Evolutionary conservation across 1,284 basidiomycete genomes (phyloP).

Genomic region (Rhodotorula sp.): DNA sequence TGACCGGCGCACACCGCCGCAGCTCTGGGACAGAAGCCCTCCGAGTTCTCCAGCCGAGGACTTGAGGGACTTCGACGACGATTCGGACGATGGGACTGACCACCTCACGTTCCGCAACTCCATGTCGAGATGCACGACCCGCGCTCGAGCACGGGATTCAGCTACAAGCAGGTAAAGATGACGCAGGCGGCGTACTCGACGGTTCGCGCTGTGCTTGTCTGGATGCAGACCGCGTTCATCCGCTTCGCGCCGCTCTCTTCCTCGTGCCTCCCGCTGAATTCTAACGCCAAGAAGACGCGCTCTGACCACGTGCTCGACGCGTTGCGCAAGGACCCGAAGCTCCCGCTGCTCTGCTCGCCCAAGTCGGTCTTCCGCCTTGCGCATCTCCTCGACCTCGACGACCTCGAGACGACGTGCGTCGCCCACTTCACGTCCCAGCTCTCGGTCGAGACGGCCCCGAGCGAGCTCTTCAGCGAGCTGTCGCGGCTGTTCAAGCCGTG

Average conservation of each 20-base stretch:
- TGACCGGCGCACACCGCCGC: not conserved
- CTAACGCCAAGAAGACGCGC: not conserved
- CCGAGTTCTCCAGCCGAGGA: not conserved
- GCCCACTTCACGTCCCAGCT: not conserved
- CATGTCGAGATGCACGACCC: not conserved
- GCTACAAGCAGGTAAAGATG: slow-evolving; percentile 1
- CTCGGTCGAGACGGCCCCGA: not conserved
- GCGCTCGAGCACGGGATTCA: not conserved
- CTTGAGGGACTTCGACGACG: not conserved
- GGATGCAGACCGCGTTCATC: slow-evolving; percentile 6
- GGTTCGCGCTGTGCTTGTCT: slow-evolving; percentile 14
- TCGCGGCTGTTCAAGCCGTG: not conserved
- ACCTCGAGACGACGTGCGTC: not conserved
- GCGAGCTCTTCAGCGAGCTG: not conserved
- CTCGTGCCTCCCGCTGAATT: not conserved
- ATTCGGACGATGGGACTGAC: slow-evolving; percentile 6
- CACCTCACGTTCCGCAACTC: no score
- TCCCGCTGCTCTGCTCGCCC: not conserved
- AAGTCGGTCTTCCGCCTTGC: slow-evolving; percentile 9
- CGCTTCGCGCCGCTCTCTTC: not conserved
- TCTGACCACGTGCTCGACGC: not conserved
- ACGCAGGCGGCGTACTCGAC: slow-evolving; percentile 10
- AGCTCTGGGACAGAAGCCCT: not conserved
- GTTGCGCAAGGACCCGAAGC: not conserved
- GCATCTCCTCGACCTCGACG: slow-evolving; percentile 6